These are phyloP conservation scores for Saturnispora gosingensis DNA, from an alignment of 805 yeast species.

Conservation along the genomic window DNA sequence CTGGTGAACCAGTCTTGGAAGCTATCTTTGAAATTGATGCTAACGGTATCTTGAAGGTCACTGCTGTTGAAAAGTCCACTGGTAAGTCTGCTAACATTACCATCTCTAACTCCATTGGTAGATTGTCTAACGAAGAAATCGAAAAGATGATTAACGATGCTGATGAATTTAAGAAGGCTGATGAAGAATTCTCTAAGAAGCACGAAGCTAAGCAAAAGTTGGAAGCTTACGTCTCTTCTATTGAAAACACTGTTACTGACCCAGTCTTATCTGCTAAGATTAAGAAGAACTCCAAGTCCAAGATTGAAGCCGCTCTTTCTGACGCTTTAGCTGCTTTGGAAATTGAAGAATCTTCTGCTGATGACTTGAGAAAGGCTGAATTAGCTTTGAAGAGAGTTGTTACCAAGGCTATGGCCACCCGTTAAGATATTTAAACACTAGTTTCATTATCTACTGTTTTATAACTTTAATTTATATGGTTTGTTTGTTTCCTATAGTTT, in stretches of 20 bases:
- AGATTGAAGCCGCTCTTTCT: conserved; percentile 94
- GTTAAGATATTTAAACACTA: conserved; percentile 40
- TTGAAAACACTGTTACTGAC: conserved; percentile 95
- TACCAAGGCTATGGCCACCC: conserved; percentile 98
- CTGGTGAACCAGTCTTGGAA: conserved; percentile 99
- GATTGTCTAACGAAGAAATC: conserved; percentile 92
- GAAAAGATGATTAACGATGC: conserved; percentile 99
- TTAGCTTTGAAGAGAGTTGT: conserved; percentile 98
- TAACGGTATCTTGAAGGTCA: conserved; percentile 98
- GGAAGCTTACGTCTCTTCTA: conserved; percentile 95
- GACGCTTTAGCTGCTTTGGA: conserved; percentile 98
- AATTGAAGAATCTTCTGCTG: conserved; percentile 93
- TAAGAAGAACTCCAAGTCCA: conserved; percentile 95
- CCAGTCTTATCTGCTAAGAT: conserved; percentile 96
- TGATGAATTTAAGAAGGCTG: conserved; percentile 97
- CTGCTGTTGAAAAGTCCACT: conserved; percentile 97
- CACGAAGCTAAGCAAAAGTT: conserved; percentile 99
- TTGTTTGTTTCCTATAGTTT: conserved; percentile 6
- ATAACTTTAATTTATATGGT: conserved; percentile 6
- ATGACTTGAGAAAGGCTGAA: conserved; percentile 98
- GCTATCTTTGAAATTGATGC: conserved; percentile 99
- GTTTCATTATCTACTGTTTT: not conserved
- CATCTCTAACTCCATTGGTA: conserved; percentile 98
- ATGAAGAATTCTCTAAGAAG: conserved; percentile 98
- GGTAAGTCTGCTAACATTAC: conserved; percentile 98